A percentile compares a stretch with the other conserved stretches of the same genome.
Conservation (phyloP, 345 rosid species). For the Brassica incana region DNA sequence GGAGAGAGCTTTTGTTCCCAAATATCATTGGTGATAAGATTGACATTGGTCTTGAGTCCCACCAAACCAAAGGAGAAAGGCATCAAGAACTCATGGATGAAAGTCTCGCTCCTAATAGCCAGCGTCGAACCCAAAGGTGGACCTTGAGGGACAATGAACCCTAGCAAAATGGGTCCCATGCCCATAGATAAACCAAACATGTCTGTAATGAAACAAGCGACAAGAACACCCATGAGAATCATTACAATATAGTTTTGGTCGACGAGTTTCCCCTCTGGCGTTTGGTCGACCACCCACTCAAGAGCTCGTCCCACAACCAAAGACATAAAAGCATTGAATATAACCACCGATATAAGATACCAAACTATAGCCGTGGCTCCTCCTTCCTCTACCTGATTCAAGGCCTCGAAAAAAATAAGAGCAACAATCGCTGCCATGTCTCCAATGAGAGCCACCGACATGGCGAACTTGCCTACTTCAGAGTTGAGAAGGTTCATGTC, state of each 20-base stretch:
- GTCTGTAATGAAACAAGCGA: constrained; percentile 57
- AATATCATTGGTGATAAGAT: constrained; percentile 25
- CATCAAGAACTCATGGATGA: constrained; percentile 57
- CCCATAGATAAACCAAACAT: constrained; percentile 66
- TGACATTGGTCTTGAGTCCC: constrained; percentile 57
- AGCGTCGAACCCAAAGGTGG: constrained; percentile 64
- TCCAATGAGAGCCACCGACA: constrained; percentile 47
- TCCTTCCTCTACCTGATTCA: constrained; percentile 40
- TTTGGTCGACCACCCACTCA: constrained; percentile 49
- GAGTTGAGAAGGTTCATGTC: constrained; percentile 68
- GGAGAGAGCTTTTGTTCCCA: constrained; percentile 55
- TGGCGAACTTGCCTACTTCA: constrained; percentile 58
- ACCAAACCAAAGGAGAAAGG: constrained; percentile 57
- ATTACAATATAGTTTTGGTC: constrained; percentile 45
- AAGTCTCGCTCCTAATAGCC: constrained; percentile 55
- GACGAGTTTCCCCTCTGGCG: constrained; percentile 60
- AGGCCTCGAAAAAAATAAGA: constrained; percentile 44
- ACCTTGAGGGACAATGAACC: constrained; percentile 65
- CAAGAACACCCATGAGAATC: constrained; percentile 50
- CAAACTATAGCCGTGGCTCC: constrained; percentile 31
- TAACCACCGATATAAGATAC: constrained; percentile 35
- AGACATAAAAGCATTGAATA: constrained; percentile 29
- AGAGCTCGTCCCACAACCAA: constrained; percentile 35
- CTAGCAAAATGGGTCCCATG: constrained; percentile 61
- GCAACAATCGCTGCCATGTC: constrained; percentile 40